Conservation (phyloP, 1,284 basidiomycete species). For the Pholiota adiposa region DNA sequence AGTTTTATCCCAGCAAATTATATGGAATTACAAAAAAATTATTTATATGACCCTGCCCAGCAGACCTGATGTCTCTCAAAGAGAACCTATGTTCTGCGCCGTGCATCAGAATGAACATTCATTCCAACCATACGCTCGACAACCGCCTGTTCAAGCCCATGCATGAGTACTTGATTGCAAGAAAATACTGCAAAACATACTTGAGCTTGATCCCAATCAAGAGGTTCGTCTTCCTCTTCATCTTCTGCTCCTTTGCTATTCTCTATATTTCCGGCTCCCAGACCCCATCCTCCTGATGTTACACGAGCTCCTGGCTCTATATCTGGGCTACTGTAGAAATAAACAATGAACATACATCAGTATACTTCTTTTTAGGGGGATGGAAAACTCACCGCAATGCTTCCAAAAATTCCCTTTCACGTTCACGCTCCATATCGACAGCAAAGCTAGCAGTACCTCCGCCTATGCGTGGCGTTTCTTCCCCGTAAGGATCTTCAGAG, state of each 20-base stretch:
- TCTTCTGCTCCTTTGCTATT: slow-evolving; percentile 38
- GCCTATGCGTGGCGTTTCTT: slow-evolving; percentile 56
- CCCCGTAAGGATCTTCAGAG: slow-evolving; percentile 45
- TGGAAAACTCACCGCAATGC: slow-evolving; percentile 46
- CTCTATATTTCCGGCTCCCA: slow-evolving; percentile 60
- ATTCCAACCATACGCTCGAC: slow-evolving; percentile 72
- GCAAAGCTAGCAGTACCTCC: slow-evolving; percentile 30
- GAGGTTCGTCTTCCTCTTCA: slow-evolving; percentile 48
- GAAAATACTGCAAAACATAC: slow-evolving; percentile 30
- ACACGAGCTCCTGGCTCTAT: slow-evolving; percentile 41
- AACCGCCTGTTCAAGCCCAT: slow-evolving; percentile 43
- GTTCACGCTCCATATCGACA: slow-evolving; percentile 46
- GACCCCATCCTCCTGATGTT: slow-evolving; percentile 68
- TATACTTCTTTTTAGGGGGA: not conserved
- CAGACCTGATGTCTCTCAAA: too few species aligned
- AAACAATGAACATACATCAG: not conserved
- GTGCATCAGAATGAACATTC: slow-evolving; percentile 36
- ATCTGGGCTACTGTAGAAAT: slow-evolving; percentile 49
- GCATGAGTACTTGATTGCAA: not conserved
- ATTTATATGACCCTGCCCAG: too few species aligned
- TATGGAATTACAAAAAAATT: slow-evolving; percentile 1
- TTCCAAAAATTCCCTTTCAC: slow-evolving; percentile 61
- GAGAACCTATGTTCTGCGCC: slow-evolving; percentile 32
- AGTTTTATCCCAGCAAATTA: not conserved
- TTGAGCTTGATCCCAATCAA: slow-evolving; percentile 73